Conservation (phyloP, 371 early-diverging fungal species). For the Lichtheimia corymbifera region DNA sequence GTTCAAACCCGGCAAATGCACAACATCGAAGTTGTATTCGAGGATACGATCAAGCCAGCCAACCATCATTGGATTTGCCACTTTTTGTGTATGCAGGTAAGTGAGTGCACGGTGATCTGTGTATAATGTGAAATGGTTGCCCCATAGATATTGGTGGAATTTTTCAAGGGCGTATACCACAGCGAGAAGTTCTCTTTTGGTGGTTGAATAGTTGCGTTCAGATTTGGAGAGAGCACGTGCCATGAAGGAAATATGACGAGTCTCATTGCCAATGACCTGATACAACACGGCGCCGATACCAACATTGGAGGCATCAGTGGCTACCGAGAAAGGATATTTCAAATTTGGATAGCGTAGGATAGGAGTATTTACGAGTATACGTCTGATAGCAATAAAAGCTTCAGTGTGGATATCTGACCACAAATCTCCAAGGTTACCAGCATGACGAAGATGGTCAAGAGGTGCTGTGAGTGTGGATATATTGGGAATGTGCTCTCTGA, state of each 20-base stretch:
- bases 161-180: conserved; percentile 14
- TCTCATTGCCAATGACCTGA: conserved; percentile 13
- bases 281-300: conserved; percentile 38
- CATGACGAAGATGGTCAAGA: conserved; percentile 24
- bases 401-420: conserved; percentile 2
- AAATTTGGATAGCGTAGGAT: conserved; percentile 26
- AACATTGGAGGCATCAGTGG: conserved; percentile 41
- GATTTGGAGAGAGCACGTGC: conserved; percentile 11
- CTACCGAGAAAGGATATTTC: conserved; percentile 24
- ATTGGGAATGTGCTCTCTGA: conserved; percentile 23
- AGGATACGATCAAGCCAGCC: conserved; percentile 10
- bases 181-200: conserved; percentile 15
- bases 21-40: no score
- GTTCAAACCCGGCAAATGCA: no score
- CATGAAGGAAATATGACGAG: conserved; percentile 21
- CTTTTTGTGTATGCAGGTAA: conserved; percentile 25
- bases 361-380: conserved; percentile 5
- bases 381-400: conserved; percentile 15
- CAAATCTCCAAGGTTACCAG: neutral
- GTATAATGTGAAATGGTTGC: conserved; percentile 16
- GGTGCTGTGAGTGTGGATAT: conserved; percentile 21
- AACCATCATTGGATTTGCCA: conserved; percentile 23
- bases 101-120: conserved; percentile 23
- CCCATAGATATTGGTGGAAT: conserved; percentile 37
- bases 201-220: neutral